Conservation (phyloP, 2,329 filamentous ascomycete species). For the Dothistroma pini region DNA sequence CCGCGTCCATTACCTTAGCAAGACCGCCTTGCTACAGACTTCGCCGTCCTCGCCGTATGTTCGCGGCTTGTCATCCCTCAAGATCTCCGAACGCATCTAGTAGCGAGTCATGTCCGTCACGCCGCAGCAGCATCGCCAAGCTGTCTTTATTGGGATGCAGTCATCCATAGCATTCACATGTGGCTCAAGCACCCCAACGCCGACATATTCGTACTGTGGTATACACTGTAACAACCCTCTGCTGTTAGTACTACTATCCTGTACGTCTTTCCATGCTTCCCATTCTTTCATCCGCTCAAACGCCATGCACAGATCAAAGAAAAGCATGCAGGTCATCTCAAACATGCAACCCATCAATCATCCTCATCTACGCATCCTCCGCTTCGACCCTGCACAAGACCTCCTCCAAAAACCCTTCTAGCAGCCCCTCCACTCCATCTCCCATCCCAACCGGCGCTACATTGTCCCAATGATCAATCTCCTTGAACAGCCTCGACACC, state of each 20-base stretch:
- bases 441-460: slow-evolving; percentile 90
- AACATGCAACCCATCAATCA: too few species aligned
- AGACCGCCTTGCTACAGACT: neutral
- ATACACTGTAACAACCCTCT: neutral
- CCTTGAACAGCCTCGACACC: slow-evolving; percentile 75
- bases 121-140: too few species aligned
- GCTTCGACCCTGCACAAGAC: slow-evolving; percentile 89
- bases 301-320: too few species aligned
- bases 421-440: slow-evolving; percentile 78
- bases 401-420: slow-evolving; percentile 92
- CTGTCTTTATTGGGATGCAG: too few species aligned
- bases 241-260: neutral
- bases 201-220: neutral
- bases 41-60: too few species aligned
- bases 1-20: neutral
- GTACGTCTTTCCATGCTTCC: too few species aligned
- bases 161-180: neutral
- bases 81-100: too few species aligned
- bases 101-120: too few species aligned
- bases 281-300: too few species aligned
- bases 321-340: too few species aligned
- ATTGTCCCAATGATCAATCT: slow-evolving; percentile 86
- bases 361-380: slow-evolving; percentile 57
- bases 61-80: neutral
- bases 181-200: neutral